A percentile compares a stretch with the other conserved stretches of the same genome.
These are phyloP conservation scores for Neurospora sp. DNA, from an alignment of 495 filamentous ascomycete genomes.

Conservation along the genomic window DNA sequence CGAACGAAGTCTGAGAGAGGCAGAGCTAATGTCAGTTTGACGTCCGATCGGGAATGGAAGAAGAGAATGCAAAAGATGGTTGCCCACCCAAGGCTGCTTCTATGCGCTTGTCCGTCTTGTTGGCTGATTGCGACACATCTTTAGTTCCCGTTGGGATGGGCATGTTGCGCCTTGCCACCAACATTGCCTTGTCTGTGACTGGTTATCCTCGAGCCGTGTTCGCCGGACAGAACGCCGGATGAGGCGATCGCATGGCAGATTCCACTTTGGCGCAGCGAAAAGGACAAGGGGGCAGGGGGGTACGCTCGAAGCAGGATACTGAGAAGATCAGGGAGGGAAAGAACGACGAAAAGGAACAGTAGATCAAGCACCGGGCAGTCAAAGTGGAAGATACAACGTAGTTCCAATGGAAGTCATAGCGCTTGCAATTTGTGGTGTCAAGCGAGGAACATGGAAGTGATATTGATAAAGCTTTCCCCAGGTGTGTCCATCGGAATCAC, in stretches of 20 bases:
- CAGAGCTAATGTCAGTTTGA: not conserved
- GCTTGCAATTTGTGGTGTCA: not conserved
- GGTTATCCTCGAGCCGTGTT: not conserved
- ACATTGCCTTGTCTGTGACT: not conserved
- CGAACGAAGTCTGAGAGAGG: constrained; percentile 10
- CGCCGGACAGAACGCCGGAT: not conserved
- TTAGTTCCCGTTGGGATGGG: not conserved
- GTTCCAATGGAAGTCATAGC: not conserved
- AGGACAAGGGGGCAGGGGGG: not conserved
- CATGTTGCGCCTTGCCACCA: not conserved
- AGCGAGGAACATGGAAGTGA: not conserved
- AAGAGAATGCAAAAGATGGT: not conserved
- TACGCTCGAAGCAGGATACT: not conserved
- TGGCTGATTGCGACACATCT: not conserved
- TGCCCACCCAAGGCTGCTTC: constrained; percentile 9
- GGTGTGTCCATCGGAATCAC: not conserved
- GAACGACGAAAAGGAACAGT: not conserved
- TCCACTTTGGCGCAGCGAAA: not conserved
- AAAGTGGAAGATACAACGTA: not conserved
- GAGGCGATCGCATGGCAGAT: not conserved
- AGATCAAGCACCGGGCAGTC: not conserved
- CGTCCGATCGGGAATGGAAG: not conserved
- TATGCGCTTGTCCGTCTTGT: constrained; percentile 8
- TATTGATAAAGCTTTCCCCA: not conserved
- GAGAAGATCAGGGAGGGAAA: not conserved